Percentiles rank a stretch among this genome's conserved stretches.
Evolutionary conservation across 345 rosid genomes (phyloP).

Genomic region (Lepidium aucheri): DNA sequence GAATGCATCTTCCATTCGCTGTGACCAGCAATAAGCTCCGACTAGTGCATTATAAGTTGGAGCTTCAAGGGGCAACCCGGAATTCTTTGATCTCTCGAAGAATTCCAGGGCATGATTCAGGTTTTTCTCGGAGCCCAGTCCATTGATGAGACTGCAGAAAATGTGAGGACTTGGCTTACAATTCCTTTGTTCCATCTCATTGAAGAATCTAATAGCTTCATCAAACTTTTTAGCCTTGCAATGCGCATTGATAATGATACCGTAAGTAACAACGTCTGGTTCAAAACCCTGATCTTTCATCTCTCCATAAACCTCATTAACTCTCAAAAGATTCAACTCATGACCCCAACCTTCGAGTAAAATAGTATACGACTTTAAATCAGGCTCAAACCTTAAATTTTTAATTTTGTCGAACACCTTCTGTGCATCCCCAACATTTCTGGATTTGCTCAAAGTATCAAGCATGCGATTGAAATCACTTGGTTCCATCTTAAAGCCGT

Average conservation of each 20-base stretch:
- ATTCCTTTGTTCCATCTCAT: constrained; percentile 56
- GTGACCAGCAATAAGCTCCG: constrained; percentile 70
- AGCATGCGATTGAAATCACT: constrained; percentile 61
- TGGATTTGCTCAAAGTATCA: constrained; percentile 59
- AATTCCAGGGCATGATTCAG: constrained; percentile 51
- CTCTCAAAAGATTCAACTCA: constrained; percentile 45
- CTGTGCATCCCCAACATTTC: constrained; percentile 62
- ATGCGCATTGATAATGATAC: constrained; percentile 63
- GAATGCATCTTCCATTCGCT: constrained; percentile 43
- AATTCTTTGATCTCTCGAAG: constrained; percentile 47
- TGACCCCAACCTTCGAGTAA: constrained; percentile 85
- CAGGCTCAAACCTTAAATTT: constrained; percentile 51
- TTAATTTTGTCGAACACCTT: constrained; percentile 82
- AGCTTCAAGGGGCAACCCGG: constrained; percentile 50
- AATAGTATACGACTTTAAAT: constrained; percentile 65
- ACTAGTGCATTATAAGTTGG: constrained; percentile 83
- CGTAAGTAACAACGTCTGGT: constrained; percentile 71
- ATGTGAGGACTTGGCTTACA: constrained; percentile 64
- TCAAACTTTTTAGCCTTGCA: constrained; percentile 56
- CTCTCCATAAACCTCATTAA: constrained; percentile 58
- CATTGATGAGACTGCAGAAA: constrained; percentile 69
- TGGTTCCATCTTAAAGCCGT: constrained; percentile 50
- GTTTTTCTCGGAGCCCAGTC: constrained; percentile 63
- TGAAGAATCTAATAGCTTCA: constrained; percentile 42
- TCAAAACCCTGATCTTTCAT: constrained; percentile 75